Evolutionary conservation across 2,329 filamentous ascomycete genomes (phyloP), one percentile per base, ranked within the genome.

Genomic region (Venturia carpophila): DNA sequence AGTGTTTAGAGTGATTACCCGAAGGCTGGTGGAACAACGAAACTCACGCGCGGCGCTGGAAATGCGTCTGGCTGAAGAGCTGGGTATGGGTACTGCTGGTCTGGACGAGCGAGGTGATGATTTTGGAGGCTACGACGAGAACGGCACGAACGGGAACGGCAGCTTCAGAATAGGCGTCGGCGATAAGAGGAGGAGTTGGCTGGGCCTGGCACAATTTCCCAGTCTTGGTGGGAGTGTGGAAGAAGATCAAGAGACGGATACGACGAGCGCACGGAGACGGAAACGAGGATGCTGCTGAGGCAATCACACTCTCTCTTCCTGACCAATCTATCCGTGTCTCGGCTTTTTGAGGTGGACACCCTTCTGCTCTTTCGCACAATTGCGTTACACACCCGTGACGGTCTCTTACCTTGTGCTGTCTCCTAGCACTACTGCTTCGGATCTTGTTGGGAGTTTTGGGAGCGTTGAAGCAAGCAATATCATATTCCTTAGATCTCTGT

Each of bases 1-100:
- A 76, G 92, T 99, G 0, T 97, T 97, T 71, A 84, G 93, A 1
- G 91, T 96, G 34, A 89, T 92, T 58, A 94, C 92, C 10, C 82
- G 95, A 71, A 96, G 96, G 77, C 77, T 88, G 21, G 86, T 88
- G 5, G 93, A 97, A 78, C 84, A 93, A 72, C 79, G 82, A 66
- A 80, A 87, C 55, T 80, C 80, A 65, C 80, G 79, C 58, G 73
- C 82, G 17, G 82, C 83, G 67, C 77, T 79, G 17, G 82, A 83
- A 63, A 73, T 79, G 21, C 68, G 77, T 61, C 76, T 79, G 64
- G 77, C 80, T 21, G 73, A 58, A 70, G 68, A 63, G 72, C 64
- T 72, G 70, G 17, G 70, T 68, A 17, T 62, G 62, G 27, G 71
- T 63, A 30, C 70, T 72, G 49, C 71, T 70, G 49, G 75, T 74